Base-by-base conservation (phyloP, 2,329 filamentous ascomycete genomes). In the Dryadomyces quercus-mongolicae region DNA sequence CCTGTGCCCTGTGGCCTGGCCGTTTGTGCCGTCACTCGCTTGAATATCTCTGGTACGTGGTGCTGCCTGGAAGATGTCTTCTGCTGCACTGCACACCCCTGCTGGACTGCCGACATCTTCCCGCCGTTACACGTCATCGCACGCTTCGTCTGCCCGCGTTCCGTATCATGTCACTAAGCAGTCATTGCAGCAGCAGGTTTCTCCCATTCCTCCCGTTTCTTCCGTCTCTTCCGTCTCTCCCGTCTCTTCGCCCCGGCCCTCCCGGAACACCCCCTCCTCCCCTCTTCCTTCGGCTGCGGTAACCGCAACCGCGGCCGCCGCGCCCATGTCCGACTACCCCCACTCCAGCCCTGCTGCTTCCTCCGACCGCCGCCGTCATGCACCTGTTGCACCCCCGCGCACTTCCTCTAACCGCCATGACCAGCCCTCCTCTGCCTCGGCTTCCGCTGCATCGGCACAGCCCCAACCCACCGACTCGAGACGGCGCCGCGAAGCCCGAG, bases 391-490 rank as follows among this genome's bases (percentile, higher is more conserved):
- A 54, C 90, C 87, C 49, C 87, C 88, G 40, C 81, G 90, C 64
- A 91, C 87, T 8, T 94, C 90, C 15, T 93, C 88, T 46, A 85
- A 82, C 59, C 80, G 82, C 60, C 76, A 71, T 67, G 65, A 59
- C 64, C 70, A 62, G 62, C 68, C 48, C 18, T 3, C 65, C 48
- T 16, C 47, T 10, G 47, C 21, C 10, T 8, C 40, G 3, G 20
- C 46, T 38, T 15, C 55, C 36, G 31, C 42, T 7, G 42, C 36
- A 42, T 1, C 18, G 22, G 15, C 13, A 49, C 7, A 69, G 56
- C 72, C 75, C n/a, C n/a, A n/a, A n/a, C n/a, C n/a, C n/a, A n/a
- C n/a, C 5, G 25, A 31, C 25, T 68, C 74, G 2, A 68, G 70
- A 54, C 70, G 71, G 55, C 65, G 62, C 7, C 66, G 64, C 60